phyloP scores from a whole-genome alignment of 2,329 filamentous ascomycete genomes.

The Ceratocystis cacaofunesta region DNA sequence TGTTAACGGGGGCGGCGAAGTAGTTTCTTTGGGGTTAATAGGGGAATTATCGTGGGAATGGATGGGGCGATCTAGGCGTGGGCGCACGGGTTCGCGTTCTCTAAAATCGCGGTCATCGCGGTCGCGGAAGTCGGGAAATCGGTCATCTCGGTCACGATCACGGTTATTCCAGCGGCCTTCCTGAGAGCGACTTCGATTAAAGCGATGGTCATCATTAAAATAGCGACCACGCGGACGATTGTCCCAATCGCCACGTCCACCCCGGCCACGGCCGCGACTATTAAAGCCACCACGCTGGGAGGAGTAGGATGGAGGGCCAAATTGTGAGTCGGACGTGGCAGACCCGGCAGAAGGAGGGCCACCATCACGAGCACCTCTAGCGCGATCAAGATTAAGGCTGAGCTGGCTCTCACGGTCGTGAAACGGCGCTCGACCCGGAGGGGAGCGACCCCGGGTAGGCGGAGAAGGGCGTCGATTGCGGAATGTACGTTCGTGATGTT shows the following conservation, averaged over 20 bases:
- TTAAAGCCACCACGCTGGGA: slow-evolving; percentile 39
- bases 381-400: slow-evolving; percentile 51
- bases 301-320: slow-evolving; percentile 36
- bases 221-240: slow-evolving; percentile 40
- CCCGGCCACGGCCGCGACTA: slow-evolving; percentile 38
- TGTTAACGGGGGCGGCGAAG: slow-evolving; percentile 42
- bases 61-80: slow-evolving; percentile 37
- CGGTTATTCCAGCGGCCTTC: slow-evolving; percentile 45
- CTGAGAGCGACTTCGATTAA: slow-evolving; percentile 49
- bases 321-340: slow-evolving; percentile 51
- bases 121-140: slow-evolving; percentile 28
- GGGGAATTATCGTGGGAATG: slow-evolving; percentile 34
- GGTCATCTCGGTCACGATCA: slow-evolving; percentile 38
- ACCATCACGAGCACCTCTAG: slow-evolving; percentile 54
- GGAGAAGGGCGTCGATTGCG: slow-evolving; percentile 41
- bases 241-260: slow-evolving; percentile 29
- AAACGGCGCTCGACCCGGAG: slow-evolving; percentile 49
- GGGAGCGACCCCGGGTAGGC: slow-evolving; percentile 45
- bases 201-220: slow-evolving; percentile 48
- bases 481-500: slow-evolving; percentile 28
- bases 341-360: slow-evolving; percentile 56
- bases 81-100: slow-evolving; percentile 33
- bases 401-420: slow-evolving; percentile 46
- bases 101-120: slow-evolving; percentile 33
- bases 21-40: slow-evolving; percentile 26